These are phyloP conservation scores for Boletus patriciae DNA, from an alignment of 768 basidiomycete species.

Conservation along the genomic window DNA sequence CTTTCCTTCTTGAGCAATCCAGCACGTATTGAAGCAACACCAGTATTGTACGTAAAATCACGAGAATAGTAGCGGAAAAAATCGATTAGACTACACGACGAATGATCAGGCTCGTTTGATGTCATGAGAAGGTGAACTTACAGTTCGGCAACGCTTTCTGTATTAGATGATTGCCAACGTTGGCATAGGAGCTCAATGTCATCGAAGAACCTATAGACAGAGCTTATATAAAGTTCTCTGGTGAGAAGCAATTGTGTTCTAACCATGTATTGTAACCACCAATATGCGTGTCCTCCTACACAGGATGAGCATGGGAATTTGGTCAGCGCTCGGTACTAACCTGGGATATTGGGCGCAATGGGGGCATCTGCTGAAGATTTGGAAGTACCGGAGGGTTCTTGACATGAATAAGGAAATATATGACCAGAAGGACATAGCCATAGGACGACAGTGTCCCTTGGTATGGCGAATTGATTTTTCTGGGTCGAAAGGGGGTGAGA, in stretches of 20 bases:
- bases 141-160: slow-evolving; percentile 92
- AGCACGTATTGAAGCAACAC: slow-evolving; percentile 87
- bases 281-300: slow-evolving; percentile 76
- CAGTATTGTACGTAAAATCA: slow-evolving; percentile 88
- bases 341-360: slow-evolving; percentile 80
- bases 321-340: slow-evolving; percentile 39
- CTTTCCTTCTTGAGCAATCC: slow-evolving; percentile 86
- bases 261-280: slow-evolving; percentile 82
- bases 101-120: slow-evolving; percentile 4
- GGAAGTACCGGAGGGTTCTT: slow-evolving; percentile 96
- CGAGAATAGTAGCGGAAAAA: slow-evolving; percentile 97
- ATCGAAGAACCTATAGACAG: slow-evolving; percentile 80
- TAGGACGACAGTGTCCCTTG: slow-evolving; percentile 96
- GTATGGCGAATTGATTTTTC: slow-evolving; percentile 99
- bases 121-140: slow-evolving; percentile 38
- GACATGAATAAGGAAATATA: slow-evolving; percentile 97
- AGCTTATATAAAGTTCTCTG: slow-evolving; percentile 9
- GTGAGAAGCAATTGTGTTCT: slow-evolving; percentile 17
- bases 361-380: slow-evolving; percentile 93
- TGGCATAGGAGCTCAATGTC: slow-evolving; percentile 90
- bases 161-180: slow-evolving; percentile 93
- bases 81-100: slow-evolving; percentile 76
- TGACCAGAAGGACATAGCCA: slow-evolving; percentile 96
- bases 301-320: slow-evolving; percentile 12
- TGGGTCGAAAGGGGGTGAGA: slow-evolving; percentile 29